phyloP scores from a whole-genome alignment of 2,329 filamentous ascomycete genomes.

The Epichloe festucae region DNA sequence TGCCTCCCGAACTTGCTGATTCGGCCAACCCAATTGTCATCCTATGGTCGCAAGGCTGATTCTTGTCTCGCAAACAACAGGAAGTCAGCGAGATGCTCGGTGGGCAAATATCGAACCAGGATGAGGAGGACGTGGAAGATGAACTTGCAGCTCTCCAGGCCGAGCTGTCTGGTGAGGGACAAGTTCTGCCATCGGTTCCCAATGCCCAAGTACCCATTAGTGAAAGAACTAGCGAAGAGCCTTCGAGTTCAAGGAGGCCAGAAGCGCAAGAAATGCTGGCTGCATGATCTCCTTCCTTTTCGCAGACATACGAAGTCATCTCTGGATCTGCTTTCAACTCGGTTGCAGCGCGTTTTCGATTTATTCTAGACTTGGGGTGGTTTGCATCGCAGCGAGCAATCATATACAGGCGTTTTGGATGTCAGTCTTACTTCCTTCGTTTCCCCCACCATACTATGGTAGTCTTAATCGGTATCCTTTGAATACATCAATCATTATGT shows the following conservation, averaged over 20 bases:
- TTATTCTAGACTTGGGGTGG: constrained; percentile 3
- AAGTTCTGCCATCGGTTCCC: constrained; percentile 19
- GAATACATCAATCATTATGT: constrained; percentile 1
- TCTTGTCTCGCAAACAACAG: constrained; percentile 27
- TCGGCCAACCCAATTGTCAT: not conserved
- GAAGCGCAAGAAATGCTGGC: constrained; percentile 30
- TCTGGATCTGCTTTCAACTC: not conserved
- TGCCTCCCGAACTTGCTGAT: not conserved
- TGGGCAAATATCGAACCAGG: constrained; percentile 78
- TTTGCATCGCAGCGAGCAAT: constrained; percentile 7
- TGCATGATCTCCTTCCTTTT: constrained; percentile 9
- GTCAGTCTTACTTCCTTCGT: constrained; percentile 3
- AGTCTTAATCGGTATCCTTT: not conserved
- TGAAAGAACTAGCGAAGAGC: not conserved
- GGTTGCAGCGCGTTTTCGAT: not conserved
- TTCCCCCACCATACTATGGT: not conserved
- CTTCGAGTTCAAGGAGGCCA: not conserved
- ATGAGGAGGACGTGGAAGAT: constrained; percentile 96
- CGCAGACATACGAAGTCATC: not conserved
- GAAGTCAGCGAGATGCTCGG: constrained; percentile 88
- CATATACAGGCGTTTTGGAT: constrained; percentile 13
- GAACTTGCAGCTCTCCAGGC: constrained; percentile 71
- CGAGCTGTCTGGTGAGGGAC: constrained; percentile 16
- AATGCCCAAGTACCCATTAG: constrained; percentile 19
- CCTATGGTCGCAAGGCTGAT: constrained; percentile 3